A percentile compares a stretch with the other conserved stretches of the same genome.
Conservation (phyloP, 768 basidiomycete genomes). For the Rhodotorula sphaerocarpa region DNA sequence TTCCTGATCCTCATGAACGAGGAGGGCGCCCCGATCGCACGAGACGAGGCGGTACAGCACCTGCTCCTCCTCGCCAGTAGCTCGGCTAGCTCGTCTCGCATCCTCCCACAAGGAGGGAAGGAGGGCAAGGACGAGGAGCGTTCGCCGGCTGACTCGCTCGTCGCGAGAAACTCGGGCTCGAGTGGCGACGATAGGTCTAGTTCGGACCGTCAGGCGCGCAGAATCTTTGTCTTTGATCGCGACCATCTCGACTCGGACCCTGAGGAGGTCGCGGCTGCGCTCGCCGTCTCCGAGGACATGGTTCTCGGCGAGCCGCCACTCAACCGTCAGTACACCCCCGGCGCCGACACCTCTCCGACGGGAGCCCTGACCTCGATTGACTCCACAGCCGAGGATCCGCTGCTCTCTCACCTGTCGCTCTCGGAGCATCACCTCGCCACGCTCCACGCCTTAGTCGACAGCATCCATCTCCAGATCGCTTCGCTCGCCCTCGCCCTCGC, state of each 20-base stretch:
- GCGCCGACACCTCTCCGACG: too few relatives aligned
- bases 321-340: slow-evolving; percentile 7
- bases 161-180: neutral
- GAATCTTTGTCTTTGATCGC: slow-evolving; percentile 33
- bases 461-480: slow-evolving; percentile 31
- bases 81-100: neutral
- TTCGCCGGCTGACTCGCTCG: too few relatives aligned
- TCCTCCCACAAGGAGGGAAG: neutral
- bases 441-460: slow-evolving; percentile 27
- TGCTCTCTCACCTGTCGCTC: slow-evolving; percentile 25
- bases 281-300: slow-evolving; percentile 24
- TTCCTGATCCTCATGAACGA: slow-evolving; percentile 37
- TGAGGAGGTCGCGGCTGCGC: slow-evolving; percentile 21
- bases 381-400: slow-evolving; percentile 20
- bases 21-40: slow-evolving; percentile 27
- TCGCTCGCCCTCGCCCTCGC: slow-evolving; percentile 32
- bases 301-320: slow-evolving; percentile 28
- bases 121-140: neutral
- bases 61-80: slow-evolving; percentile 15
- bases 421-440: slow-evolving; percentile 30
- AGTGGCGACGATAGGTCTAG: too few relatives aligned
- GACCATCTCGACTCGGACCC: slow-evolving; percentile 34
- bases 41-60: slow-evolving; percentile 18
- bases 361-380: neutral
- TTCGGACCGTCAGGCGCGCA: neutral